Base-by-base conservation (phyloP, 139 green algal genomes). In the Asterochloris erici region DNA sequence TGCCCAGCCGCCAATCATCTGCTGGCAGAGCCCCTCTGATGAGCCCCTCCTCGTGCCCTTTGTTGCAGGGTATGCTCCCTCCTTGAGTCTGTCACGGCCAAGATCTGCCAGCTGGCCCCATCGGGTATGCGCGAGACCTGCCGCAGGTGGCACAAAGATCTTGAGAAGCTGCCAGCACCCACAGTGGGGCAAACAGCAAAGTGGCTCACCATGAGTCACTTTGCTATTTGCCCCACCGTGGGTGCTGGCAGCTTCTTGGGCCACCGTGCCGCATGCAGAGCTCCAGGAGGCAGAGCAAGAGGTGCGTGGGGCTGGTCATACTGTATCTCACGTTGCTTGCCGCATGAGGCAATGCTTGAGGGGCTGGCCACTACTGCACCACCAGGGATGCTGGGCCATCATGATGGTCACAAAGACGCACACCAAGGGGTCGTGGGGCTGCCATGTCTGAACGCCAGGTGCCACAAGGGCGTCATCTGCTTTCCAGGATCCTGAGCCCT, bases 201-300 rank as follows among this genome's bases (percentile, higher is more conserved):
- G 85, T 97, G 91, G 90, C 85, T 97, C 29, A 95, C 89, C 0
- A 93, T 95, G 29, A 97, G 85, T 90, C 91, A 97, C 85, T 96
- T 91, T n/a, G 88, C 86, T 64, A 92, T 96, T 76, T 85, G 90
- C 24, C 76, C 79, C 17, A 93, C 82, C 54, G 92, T 90, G 14
- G 90, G 90, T 19, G 83, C 69, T 16, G 96, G 81, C 94, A 95
- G 85, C 74, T 97, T 14, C 89, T 97, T n/a, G n/a, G 27, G 90
- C 84, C 74, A 87, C 90, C 16, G 90, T 90, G 84, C 85, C 94
- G 21, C 94, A 92, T 82, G 84, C 87, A 10, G 93, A 95, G 79
- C 84, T 85, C 19, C 92, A 92, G 78, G 91, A 95, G 0, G 82
- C 90, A 11, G 89, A 95, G 27, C 84, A 91, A 84, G 86, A 85